phyloP scores from a whole-genome alignment of 441 rosid genomes.

The Populus trichocarpa region DNA sequence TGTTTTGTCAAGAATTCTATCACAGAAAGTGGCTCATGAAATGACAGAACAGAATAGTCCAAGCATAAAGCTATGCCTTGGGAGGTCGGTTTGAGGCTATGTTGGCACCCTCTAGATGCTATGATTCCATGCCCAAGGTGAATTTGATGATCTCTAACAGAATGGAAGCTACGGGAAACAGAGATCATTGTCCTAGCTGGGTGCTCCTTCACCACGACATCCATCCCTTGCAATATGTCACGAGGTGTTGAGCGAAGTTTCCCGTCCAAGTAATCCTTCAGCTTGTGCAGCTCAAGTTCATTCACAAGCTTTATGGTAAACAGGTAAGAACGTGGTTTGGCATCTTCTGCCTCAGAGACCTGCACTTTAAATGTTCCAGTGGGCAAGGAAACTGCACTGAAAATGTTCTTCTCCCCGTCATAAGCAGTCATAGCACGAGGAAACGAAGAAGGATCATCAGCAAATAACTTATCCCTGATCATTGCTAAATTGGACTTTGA shows the following conservation, averaged over 20 bases:
- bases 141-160: slow-evolving; percentile 17
- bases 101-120: slow-evolving; percentile 58
- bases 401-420: slow-evolving; percentile 89
- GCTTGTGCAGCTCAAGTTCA: slow-evolving; percentile 50
- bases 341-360: slow-evolving; percentile 42
- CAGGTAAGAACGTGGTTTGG: slow-evolving; percentile 27
- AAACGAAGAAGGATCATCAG: slow-evolving; percentile 42
- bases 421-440: slow-evolving; percentile 70
- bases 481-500: slow-evolving; percentile 41
- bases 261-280: slow-evolving; percentile 59
- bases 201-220: slow-evolving; percentile 91
- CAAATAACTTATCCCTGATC: slow-evolving; percentile 53
- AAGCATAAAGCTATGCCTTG: slow-evolving; percentile 72
- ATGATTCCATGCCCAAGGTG: slow-evolving; percentile 54
- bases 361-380: slow-evolving; percentile 49
- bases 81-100: slow-evolving; percentile 61
- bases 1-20: slow-evolving; percentile 47
- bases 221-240: slow-evolving; percentile 82
- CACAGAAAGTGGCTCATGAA: slow-evolving; percentile 55
- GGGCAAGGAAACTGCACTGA: slow-evolving; percentile 59
- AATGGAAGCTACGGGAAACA: slow-evolving; percentile 61
- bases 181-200: slow-evolving; percentile 61
- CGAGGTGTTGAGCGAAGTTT: slow-evolving; percentile 42
- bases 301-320: slow-evolving; percentile 56
- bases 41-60: slow-evolving; percentile 80